phyloP scores from a whole-genome alignment of 768 basidiomycete species.

The Naganishia friedmannii region DNA sequence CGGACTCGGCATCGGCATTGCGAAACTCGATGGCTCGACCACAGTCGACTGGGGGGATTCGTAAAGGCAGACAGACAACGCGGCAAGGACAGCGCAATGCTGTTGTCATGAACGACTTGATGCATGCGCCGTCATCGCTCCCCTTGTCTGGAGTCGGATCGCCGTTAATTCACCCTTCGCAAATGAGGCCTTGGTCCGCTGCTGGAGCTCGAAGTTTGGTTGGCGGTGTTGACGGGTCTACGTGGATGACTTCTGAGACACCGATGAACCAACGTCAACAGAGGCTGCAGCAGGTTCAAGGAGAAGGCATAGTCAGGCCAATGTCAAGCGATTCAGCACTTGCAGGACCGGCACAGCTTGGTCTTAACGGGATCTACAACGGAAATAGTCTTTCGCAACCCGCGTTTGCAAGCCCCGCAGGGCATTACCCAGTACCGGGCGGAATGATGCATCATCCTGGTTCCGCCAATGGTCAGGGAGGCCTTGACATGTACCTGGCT shows the following conservation, averaged over 20 bases:
- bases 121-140: background rate
- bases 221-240: background rate
- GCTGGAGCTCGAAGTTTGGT: background rate
- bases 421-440: background rate
- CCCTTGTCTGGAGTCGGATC: background rate
- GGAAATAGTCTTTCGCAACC: background rate
- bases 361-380: background rate
- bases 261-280: constrained; percentile 22
- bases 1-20: background rate
- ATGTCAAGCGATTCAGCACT: constrained; percentile 19
- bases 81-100: background rate
- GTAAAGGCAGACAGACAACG: background rate
- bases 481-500: constrained; percentile 8
- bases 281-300: constrained; percentile 12
- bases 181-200: constrained; percentile 1
- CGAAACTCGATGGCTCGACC: background rate
- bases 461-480: background rate
- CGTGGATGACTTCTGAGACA: background rate
- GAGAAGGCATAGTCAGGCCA: constrained; percentile 8
- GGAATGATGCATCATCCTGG: constrained; percentile 9
- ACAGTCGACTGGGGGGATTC: constrained; percentile 5
- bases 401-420: background rate
- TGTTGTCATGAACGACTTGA: no score
- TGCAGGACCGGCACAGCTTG: background rate
- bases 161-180: constrained; percentile 6